These are phyloP conservation scores for Penicillium diatomitis DNA, from an alignment of 495 filamentous ascomycete genomes.

Conservation along the genomic window DNA sequence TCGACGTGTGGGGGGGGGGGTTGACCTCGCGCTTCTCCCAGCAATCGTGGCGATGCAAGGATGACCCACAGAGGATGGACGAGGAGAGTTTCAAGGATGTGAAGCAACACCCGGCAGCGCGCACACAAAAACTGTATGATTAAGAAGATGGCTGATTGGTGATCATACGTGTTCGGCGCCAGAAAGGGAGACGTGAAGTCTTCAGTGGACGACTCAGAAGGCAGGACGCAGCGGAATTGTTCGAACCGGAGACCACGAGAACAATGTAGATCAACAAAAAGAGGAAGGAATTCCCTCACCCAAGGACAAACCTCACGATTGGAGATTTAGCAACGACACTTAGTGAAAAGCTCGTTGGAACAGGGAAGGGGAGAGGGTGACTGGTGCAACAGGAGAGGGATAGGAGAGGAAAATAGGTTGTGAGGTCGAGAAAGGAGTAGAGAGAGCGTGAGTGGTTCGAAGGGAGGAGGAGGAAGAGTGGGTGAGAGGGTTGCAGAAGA, in stretches of 20 bases:
- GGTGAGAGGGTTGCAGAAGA: conserved; percentile 12
- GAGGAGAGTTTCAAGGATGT: neutral
- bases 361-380: conserved; percentile 1
- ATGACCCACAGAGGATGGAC: neutral
- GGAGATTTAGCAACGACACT: conserved; percentile 37
- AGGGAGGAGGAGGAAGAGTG: conserved; percentile 5
- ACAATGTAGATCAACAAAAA: conserved; percentile 13
- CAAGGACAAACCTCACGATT: conserved; percentile 20
- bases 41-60: neutral
- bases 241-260: conserved; percentile 1
- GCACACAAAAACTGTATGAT: neutral
- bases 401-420: conserved; percentile 9
- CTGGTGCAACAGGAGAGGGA: conserved; percentile 7
- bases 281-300: conserved; percentile 18
- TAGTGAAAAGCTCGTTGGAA: conserved; percentile 47
- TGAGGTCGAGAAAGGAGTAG: neutral
- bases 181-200: neutral
- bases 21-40: no score
- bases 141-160: neutral
- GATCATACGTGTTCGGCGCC: neutral
- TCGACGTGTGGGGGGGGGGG: no score
- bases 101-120: neutral
- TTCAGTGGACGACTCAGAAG: neutral
- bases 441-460: neutral
- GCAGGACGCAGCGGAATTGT: conserved; percentile 1